Base-by-base conservation (phyloP, 805 yeast genomes). In the Sungouiozyma ichnusensis region DNA sequence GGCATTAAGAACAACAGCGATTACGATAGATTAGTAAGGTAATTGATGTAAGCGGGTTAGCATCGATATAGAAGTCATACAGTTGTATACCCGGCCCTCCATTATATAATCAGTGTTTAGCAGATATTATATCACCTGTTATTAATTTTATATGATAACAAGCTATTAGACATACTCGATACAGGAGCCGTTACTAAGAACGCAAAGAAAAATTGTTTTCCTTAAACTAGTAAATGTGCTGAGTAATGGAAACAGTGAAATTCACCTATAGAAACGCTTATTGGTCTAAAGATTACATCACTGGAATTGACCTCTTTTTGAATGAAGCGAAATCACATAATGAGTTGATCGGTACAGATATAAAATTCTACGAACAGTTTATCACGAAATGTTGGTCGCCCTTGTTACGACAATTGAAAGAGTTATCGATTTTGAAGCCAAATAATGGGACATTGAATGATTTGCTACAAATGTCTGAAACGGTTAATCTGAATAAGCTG, bases 1-100 rank as follows among this genome's bases (percentile, higher is more conserved):
- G 94, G 92, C 1, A 70, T 74, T 51, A 83, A 81, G 46, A 33
- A 20, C 81, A 77, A 50, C 74, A 75, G 32, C 16, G 65, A 67
- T 37, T 71, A 71, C 52, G 82, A 81, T 13, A 62, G 71, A 17
- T 38, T 57, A 31, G 44, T 45, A 27, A 39, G 41, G 20, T 44
- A 32, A 37, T 32, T n/a, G 16, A n/a, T n/a, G n/a, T n/a, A n/a
- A n/a, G n/a, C n/a, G n/a, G n/a, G n/a, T n/a, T n/a, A n/a, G n/a
- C n/a, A n/a, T n/a, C n/a, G n/a, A n/a, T n/a, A n/a, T n/a, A n/a
- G n/a, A n/a, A n/a, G n/a, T n/a, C n/a, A n/a, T n/a, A n/a, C n/a
- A n/a, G n/a, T n/a, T n/a, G n/a, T n/a, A n/a, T n/a, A n/a, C n/a
- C 14, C 32, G 32, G 14, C 32, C 11, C n/a, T 24, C 29, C 29